Conservation (phyloP, 225 moss, liverwort and hornwort species). For the Polytrichum commune region DNA sequence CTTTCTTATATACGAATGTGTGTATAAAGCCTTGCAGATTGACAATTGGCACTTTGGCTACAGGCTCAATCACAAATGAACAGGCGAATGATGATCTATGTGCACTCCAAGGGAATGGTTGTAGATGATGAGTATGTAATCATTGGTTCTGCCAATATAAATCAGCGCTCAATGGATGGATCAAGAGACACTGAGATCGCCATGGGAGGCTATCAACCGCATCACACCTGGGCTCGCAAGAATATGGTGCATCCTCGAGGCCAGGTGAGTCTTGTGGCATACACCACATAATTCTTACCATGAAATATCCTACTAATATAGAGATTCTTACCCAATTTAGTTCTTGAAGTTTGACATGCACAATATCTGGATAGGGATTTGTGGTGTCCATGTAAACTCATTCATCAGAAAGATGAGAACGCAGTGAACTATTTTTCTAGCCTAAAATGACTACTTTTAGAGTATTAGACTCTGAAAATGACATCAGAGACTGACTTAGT, state of each 20-base stretch:
- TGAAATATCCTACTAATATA: too few species aligned
- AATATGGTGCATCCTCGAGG: constrained; percentile 57
- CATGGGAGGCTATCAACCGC: constrained; percentile 84
- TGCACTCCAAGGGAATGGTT: constrained; percentile 89
- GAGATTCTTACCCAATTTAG: too few species aligned
- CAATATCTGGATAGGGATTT: too few species aligned
- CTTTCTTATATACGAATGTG: not conserved
- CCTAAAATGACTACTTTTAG: too few species aligned
- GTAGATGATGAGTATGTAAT: constrained; percentile 86
- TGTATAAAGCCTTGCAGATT: too few species aligned
- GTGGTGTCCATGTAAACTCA: too few species aligned
- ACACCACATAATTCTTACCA: too few species aligned
- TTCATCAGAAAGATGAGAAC: too few species aligned
- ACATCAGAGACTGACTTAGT: too few species aligned
- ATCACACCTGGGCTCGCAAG: constrained; percentile 54
- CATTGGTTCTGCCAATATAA: constrained; percentile 87
- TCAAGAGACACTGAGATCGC: constrained; percentile 90
- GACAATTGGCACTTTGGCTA: not conserved
- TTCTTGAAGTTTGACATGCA: too few species aligned
- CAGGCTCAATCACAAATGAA: constrained; percentile 64
- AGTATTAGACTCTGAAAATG: too few species aligned
- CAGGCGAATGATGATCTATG: constrained; percentile 84
- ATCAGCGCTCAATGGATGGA: constrained; percentile 91
- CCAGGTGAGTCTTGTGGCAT: constrained; percentile 42
- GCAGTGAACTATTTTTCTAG: too few species aligned